Base-by-base conservation (phyloP, 495 filamentous ascomycete species). In the Pyrenopolyporus hunteri region DNA sequence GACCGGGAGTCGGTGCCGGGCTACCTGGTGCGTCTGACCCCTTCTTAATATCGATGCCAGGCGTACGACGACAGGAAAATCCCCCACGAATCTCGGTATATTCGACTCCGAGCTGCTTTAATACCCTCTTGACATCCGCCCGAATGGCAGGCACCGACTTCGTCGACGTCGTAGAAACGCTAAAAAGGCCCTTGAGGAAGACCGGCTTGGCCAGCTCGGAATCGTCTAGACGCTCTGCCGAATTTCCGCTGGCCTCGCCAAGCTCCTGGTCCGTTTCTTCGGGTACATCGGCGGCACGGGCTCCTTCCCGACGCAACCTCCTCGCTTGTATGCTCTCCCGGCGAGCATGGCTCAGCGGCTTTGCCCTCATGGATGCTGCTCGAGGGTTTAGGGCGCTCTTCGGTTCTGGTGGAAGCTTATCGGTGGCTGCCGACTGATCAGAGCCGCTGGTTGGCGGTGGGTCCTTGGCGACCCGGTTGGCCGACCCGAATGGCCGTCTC, bases 111-210 rank as follows among this genome's bases (percentile, higher is more conserved):
- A 98, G 83, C 72, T 91, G 86, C 49, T 85, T 88, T 16, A 99
- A 75, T 9, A 97, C 94, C 23, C 93, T 85, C 70, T 96, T 94
- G 68, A 99, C 93, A 69, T 99, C 94, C 11, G 84, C 79, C 33
- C 93, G 86, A 59, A 98, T 98, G 58, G 89, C 82, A 2, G 84
- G 70, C 16, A 98, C 80, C 1, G 95, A 91, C 63, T 92, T 94
- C 66, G 88, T 95, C 63, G 92, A 97, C 2, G 94, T 99, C 0
- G 94, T 99, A 3, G 90, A 92, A 28, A 98, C 94, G 70, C 93
- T 97, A 79, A 99, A 99, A 19, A 99, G 85, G 17, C 94, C 94
- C 73, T 99, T 99, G 20, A 99, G 84, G 70, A 88, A 99, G 20
- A 98, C 94, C 1, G 95, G 95, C 68, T 96, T 98, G 35, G 88